Conservation (phyloP, 768 basidiomycete genomes). For the Boletellus ananas region DNA sequence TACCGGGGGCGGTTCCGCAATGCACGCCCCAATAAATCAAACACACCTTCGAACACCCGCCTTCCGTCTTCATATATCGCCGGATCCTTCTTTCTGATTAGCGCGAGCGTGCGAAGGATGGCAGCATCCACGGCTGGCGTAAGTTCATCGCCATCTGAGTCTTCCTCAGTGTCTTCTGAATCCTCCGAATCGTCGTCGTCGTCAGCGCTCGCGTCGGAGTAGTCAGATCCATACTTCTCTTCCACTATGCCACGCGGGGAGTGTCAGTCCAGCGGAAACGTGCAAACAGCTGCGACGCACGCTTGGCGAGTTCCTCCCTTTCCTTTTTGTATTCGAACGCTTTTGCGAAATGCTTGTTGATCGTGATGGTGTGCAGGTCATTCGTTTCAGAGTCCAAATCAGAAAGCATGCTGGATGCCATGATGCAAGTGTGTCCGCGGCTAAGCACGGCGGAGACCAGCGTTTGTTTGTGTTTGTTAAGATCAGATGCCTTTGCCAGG, state of each 20-base stretch:
- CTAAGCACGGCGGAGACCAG: neutral
- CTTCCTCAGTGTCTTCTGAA: constrained; percentile 81
- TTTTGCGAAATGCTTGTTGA: constrained; percentile 76
- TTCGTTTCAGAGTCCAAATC: constrained; percentile 47
- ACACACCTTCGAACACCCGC: constrained; percentile 76
- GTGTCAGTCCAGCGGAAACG: neutral
- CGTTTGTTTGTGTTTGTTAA: constrained; percentile 21
- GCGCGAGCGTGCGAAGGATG: constrained; percentile 83
- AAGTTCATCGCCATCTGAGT: constrained; percentile 92
- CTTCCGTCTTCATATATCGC: constrained; percentile 72
- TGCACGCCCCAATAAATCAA: neutral
- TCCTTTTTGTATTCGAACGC: constrained; percentile 83
- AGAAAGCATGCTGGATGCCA: constrained; percentile 38
- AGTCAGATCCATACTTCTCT: constrained; percentile 82
- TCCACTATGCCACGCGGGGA: constrained; percentile 48
- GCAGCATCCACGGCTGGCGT: constrained; percentile 93
- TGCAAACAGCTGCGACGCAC: constrained; percentile 40
- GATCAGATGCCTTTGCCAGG: constrained; percentile 8
- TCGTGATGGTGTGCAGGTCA: constrained; percentile 49
- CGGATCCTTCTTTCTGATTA: constrained; percentile 80
- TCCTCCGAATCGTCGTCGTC: constrained; percentile 41
- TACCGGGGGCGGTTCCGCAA: neutral
- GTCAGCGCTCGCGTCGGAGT: constrained; percentile 32
- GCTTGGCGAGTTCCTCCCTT: constrained; percentile 74
- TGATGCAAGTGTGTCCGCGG: neutral